Evolutionary conservation across 805 yeast species (phyloP).

Genomic region (Candida stauntonica): DNA sequence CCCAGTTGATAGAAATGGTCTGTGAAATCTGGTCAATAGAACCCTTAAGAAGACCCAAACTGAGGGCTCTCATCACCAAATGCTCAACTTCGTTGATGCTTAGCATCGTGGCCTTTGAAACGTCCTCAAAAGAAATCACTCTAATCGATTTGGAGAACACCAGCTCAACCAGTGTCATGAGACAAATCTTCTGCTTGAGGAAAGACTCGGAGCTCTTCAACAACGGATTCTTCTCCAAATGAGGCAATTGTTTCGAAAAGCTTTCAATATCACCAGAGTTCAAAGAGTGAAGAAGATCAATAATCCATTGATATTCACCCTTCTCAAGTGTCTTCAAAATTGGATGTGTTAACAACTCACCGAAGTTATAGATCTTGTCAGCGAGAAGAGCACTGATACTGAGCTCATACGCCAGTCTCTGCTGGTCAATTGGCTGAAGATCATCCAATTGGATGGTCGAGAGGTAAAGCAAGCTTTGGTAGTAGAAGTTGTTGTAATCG

Average conservation of each 20-base stretch:
- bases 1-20: conserved; percentile 82
- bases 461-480: conserved; percentile 74
- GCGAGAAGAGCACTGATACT: conserved; percentile 86
- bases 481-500: conserved; percentile 79
- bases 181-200: conserved; percentile 83
- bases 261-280: conserved; percentile 71
- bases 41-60: conserved; percentile 82
- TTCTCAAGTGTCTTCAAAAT: conserved; percentile 51
- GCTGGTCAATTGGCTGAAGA: conserved; percentile 37
- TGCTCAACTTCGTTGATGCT: conserved; percentile 71
- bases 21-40: conserved; percentile 82
- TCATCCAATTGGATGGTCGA: conserved; percentile 59
- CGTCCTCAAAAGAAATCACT: conserved; percentile 65
- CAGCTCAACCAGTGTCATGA: conserved; percentile 86
- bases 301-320: conserved; percentile 62
- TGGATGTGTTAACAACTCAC: conserved; percentile 89
- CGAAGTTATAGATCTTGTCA: conserved; percentile 89
- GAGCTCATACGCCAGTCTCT: conserved; percentile 65
- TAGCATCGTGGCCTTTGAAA: conserved; percentile 66
- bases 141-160: conserved; percentile 78
- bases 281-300: conserved; percentile 61
- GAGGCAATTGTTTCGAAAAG: conserved; percentile 50
- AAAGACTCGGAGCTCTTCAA: conserved; percentile 58
- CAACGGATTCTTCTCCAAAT: conserved; percentile 46
- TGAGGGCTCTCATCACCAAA: conserved; percentile 85